phyloP scores from a whole-genome alignment of 2,329 filamentous ascomycete species.

The Aureobasidium pullulans region DNA sequence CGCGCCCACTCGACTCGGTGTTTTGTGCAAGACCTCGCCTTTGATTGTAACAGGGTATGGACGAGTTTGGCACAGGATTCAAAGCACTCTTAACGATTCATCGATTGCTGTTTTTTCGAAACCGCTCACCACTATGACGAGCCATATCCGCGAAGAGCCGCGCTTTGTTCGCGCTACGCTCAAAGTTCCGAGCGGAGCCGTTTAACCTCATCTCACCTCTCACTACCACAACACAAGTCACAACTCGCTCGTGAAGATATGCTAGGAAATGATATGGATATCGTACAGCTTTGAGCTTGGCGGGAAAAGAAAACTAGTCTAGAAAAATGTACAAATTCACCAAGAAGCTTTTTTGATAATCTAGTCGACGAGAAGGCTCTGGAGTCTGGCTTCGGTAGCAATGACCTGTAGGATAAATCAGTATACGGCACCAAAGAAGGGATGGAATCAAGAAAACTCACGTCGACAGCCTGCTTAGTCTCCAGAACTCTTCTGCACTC shows the following conservation, averaged over 20 bases:
- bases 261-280: neutral
- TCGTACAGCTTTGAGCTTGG: slow-evolving; percentile 10
- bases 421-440: neutral
- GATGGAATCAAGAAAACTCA: slow-evolving; percentile 43
- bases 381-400: slow-evolving; percentile 79
- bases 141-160: slow-evolving; percentile 2
- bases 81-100: neutral
- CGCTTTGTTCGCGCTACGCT: neutral
- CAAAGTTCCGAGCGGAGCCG: slow-evolving; percentile 1
- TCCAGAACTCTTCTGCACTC: slow-evolving; percentile 90
- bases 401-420: slow-evolving; percentile 57
- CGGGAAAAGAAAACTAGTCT: slow-evolving; percentile 3
- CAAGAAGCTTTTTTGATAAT: slow-evolving; percentile 10
- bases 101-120: slow-evolving; percentile 1
- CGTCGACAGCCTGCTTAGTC: slow-evolving; percentile 92
- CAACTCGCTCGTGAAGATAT: neutral
- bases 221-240: neutral
- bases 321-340: slow-evolving; percentile 13
- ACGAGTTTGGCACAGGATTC: neutral
- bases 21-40: neutral
- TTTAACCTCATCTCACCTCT: slow-evolving; percentile 2
- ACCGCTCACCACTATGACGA: slow-evolving; percentile 5
- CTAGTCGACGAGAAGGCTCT: slow-evolving; percentile 78
- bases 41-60: neutral
- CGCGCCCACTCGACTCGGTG: neutral